phyloP scores from a whole-genome alignment of 106 monocot species.

The Acorus calamus region DNA sequence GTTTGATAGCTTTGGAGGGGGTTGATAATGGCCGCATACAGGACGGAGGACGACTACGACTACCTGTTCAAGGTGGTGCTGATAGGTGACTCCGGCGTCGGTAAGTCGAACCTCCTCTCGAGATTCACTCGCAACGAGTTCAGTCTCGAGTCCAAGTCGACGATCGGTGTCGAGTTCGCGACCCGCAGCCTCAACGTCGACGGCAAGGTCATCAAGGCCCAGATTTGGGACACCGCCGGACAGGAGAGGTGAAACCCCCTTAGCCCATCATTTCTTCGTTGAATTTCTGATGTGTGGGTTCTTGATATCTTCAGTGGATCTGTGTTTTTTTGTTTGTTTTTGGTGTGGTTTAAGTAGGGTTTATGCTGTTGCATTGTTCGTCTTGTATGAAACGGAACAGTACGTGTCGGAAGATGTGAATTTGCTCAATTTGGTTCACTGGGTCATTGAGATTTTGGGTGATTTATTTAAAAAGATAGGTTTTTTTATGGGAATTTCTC shows the following conservation, averaged over 20 bases:
- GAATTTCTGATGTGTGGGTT: too few relatives aligned
- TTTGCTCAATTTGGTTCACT: too few relatives aligned
- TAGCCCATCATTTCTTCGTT: too few relatives aligned
- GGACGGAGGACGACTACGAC: slow-evolving; percentile 61
- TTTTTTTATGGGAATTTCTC: too few relatives aligned
- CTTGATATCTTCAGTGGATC: too few relatives aligned
- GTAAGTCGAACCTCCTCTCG: slow-evolving; percentile 54
- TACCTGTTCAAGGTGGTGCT: slow-evolving; percentile 64
- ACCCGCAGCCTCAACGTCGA: slow-evolving; percentile 40
- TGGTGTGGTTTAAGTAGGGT: too few relatives aligned
- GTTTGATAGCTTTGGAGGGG: neutral
- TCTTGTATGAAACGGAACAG: too few relatives aligned
- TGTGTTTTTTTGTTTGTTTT: too few relatives aligned
- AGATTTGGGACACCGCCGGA: slow-evolving; percentile 61
- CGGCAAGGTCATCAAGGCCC: slow-evolving; percentile 47
- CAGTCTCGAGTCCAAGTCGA: slow-evolving; percentile 65
- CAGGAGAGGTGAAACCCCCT: slow-evolving; percentile 32
- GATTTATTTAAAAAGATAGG: too few relatives aligned
- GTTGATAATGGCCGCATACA: slow-evolving; percentile 22
- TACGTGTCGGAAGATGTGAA: too few relatives aligned
- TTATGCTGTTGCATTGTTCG: too few relatives aligned
- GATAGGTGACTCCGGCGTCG: slow-evolving; percentile 60
- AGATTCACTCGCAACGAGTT: slow-evolving; percentile 66
- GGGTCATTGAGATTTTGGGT: too few relatives aligned
- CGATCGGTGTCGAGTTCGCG: slow-evolving; percentile 69